Base-by-base conservation (phyloP, 352 stramenopile genomes). In the Phytophthora constricta region DNA sequence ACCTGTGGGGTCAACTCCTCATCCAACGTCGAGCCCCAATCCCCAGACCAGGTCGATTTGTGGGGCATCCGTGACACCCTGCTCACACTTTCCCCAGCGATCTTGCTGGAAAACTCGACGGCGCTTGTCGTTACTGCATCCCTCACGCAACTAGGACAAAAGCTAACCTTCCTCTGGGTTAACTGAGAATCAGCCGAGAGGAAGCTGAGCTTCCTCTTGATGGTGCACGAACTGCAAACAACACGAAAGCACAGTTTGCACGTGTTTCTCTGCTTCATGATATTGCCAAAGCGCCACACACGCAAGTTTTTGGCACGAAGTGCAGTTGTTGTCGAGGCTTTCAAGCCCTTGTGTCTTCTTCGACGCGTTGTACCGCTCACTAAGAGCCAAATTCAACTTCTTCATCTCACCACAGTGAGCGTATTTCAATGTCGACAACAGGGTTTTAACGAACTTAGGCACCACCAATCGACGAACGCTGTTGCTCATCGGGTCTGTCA, bases 371-470 rank as follows among this genome's bases (percentile, higher is more conserved):
- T 66, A 70, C 7, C 62, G 62, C 20, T 64, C 53, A 4, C 57
- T 55, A 28, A 76, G 62, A 10, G 62, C 56, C 42, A 69, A 54
- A 1, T 67, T 76, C 62, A 86, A 58, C 52, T 84, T 86, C 45
- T 84, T 84, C 48, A 78, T 70, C 46, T 80, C 68, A 4, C 68
- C 67, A 22, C 74, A 86, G 19, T 67, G 31, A 9, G 75, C 66
- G 39, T 72, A 76, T 23, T 72, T 64, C 5, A 68, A 52, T n/a
- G 73, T 52, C 8, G 70, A 57, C 34, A 77, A 27, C 65, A 82
- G 74, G 27, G 48, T 61, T 19, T 77, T 66, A 16, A 77, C 37
- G 16, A 76, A 74, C 10, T 67, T 68, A 16, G 68, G 70, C 22
- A 81, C 65, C 50, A 81, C 65, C 5, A 81, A n/a, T 11, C 26